phyloP scores from a whole-genome alignment of 2,329 filamentous ascomycete genomes.

The Exophiala spinifera region DNA sequence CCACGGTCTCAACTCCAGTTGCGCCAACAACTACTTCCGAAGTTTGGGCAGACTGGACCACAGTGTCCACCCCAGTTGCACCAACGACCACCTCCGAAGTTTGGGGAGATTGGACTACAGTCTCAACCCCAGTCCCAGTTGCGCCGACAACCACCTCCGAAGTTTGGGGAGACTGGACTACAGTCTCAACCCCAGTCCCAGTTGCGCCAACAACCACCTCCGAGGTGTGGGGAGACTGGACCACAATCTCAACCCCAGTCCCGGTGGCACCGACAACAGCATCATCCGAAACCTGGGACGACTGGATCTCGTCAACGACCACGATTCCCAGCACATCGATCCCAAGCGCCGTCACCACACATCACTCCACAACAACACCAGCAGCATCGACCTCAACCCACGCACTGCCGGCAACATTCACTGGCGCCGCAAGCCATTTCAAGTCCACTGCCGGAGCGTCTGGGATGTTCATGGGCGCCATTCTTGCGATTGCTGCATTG shows the following conservation, averaged over 20 bases:
- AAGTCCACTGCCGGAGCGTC: not conserved
- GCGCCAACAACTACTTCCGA: not conserved
- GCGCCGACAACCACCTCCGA: not conserved
- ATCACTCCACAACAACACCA: not conserved
- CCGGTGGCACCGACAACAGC: not conserved
- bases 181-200: not conserved
- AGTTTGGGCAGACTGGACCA: not conserved
- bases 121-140: too few relatives aligned
- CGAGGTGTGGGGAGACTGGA: not conserved
- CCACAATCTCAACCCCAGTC: not conserved
- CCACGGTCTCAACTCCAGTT: not conserved
- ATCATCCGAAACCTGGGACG: not conserved
- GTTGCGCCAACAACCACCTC: not conserved
- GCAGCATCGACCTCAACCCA: not conserved
- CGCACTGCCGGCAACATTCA: not conserved
- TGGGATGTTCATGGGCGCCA: not conserved
- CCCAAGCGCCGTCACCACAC: not conserved
- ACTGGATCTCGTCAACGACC: not conserved
- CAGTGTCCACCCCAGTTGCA: not conserved
- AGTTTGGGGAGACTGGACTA: not conserved
- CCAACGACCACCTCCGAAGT: not conserved
- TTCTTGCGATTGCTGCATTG: not conserved
- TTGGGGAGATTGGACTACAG: not conserved
- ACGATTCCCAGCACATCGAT: not conserved
- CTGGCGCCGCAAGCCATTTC: not conserved